Evolutionary conservation across 2,329 filamentous ascomycete species (phyloP), one percentile per base, ranked within the genome.

Genomic region (Penicillium crustosum): DNA sequence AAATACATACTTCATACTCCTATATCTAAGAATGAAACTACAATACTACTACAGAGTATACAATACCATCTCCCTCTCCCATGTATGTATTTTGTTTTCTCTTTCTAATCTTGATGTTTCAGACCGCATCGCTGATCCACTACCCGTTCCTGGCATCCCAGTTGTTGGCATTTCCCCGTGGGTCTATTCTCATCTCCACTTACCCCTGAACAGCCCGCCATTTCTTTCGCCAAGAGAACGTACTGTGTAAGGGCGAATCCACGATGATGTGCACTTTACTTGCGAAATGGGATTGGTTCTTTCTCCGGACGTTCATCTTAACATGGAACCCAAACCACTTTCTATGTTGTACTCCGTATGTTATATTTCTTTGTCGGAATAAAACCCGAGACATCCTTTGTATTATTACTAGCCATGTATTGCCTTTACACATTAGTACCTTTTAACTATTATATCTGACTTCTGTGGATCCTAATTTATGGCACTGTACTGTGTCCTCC

Each of bases 191-290:
- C 29, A 41, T 53, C 45, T 58, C 65, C 65, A 66, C 63, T 63
- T 67, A 65, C 65, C 64, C 65, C 65, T 67, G 65, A 67, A 59
- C 50, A 60, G 53, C 59, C 63, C 62, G 62, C 54, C 55, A 60
- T 59, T 56, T 51, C 53, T 63, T 64, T 59, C 58, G 55, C 55
- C 55, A 57, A 57, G 49, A 53, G 38, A 52, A 52, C 41, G 36
- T 53, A 57, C 36, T 48, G 43, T 57, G 49, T 17, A 57, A 57
- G 55, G 55, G 29, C 35, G 27, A 53, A 48, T 41, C 41, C 35
- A 53, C 49, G 43, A 45, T 54, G 55, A 54, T 58, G 50, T 54
- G 44, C 58, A 55, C 61, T 57, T 53, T 44, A 44, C 44, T 36
- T 56, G 54, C 21, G 49, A 47, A 53, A 50, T 43, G n/a, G 43